Evolutionary conservation across 805 yeast genomes (phyloP).

Genomic region (Zygoascus ofunaensis): DNA sequence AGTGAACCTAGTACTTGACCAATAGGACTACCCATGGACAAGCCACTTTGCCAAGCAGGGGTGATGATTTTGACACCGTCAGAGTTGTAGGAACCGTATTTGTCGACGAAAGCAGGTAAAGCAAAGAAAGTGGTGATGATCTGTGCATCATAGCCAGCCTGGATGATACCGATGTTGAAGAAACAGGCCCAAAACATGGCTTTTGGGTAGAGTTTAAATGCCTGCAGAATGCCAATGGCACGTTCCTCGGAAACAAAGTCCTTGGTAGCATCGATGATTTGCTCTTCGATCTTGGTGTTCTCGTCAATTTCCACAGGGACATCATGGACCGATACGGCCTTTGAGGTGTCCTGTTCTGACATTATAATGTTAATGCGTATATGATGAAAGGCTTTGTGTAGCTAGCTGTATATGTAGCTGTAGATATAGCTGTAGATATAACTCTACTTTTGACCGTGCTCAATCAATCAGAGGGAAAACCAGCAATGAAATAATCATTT

Average conservation of each 20-base stretch:
- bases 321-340: no score
- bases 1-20: conserved; percentile 42
- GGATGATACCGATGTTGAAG: conserved; percentile 36
- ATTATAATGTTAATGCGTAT: no score
- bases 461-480: no score
- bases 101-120: conserved; percentile 35
- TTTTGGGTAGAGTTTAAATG: conserved; percentile 35
- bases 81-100: conserved; percentile 32
- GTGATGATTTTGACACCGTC: conserved; percentile 14
- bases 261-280: conserved; percentile 14
- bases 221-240: conserved; percentile 27
- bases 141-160: conserved; percentile 43
- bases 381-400: no score
- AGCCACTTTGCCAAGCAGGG: conserved; percentile 25
- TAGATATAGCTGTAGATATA: no score
- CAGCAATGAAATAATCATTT: no score
- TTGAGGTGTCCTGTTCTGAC: no score
- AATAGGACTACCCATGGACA: conserved; percentile 26
- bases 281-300: conserved; percentile 8
- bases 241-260: conserved; percentile 21
- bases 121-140: conserved; percentile 38
- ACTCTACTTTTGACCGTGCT: no score
- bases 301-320: background rate
- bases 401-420: no score
- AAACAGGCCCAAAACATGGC: conserved; percentile 42